phyloP scores from a whole-genome alignment of 495 filamentous ascomycete species.

The Glarea lozoyensis region DNA sequence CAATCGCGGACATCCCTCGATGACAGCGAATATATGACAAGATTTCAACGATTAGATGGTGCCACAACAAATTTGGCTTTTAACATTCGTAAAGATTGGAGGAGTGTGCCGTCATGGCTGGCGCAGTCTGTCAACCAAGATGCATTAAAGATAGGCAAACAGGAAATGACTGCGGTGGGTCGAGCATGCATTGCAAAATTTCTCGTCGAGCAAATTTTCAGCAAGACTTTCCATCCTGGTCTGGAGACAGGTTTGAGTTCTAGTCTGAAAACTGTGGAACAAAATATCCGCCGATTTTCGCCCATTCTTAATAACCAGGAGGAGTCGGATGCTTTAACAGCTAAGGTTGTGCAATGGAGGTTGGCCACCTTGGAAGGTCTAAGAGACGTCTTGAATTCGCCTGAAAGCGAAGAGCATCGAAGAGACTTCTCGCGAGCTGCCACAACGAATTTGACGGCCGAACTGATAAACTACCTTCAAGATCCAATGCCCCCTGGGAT shows the following conservation, averaged over 20 bases:
- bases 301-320: constrained; percentile 66
- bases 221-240: constrained; percentile 83
- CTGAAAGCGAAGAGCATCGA: constrained; percentile 53
- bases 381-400: constrained; percentile 55
- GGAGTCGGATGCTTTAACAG: constrained; percentile 79
- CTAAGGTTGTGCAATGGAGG: constrained; percentile 88
- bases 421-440: constrained; percentile 56
- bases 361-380: constrained; percentile 92
- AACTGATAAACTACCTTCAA: constrained; percentile 59
- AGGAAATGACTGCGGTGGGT: constrained; percentile 97
- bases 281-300: constrained; percentile 70
- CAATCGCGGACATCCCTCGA: constrained; percentile 92
- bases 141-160: constrained; percentile 69
- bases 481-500: constrained; percentile 61
- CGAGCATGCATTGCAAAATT: constrained; percentile 82
- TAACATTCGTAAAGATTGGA: constrained; percentile 91
- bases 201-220: constrained; percentile 86
- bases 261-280: constrained; percentile 79
- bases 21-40: constrained; percentile 85
- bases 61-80: constrained; percentile 93
- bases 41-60: constrained; percentile 88
- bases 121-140: constrained; percentile 70
- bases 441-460: constrained; percentile 60
- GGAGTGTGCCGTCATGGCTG: constrained; percentile 69
- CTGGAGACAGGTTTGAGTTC: constrained; percentile 66